Base-by-base conservation (phyloP, 176 grass and related monocot species). In the Leersia perrieri region DNA sequence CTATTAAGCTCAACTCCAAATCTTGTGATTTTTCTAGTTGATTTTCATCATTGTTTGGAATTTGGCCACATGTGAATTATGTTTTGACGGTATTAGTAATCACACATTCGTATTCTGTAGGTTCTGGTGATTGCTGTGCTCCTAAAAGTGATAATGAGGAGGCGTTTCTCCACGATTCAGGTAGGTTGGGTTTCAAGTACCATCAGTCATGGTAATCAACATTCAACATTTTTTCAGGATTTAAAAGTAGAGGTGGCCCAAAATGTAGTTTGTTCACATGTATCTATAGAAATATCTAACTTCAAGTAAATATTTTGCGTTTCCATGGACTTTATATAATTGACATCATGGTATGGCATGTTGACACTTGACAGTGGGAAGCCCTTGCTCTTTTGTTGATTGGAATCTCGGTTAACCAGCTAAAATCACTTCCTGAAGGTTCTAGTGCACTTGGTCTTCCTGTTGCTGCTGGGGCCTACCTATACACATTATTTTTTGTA, bases 321-420 rank as follows among this genome's bases (percentile, higher is more conserved):
- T 69, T 42, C 41, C 40, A 41, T 80, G 38, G 34, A 67, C 39
- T 45, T 45, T 70, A 61, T 72, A 47, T 72, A 44, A 79, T 51
- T 88, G 66, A 89, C 73, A 72, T 26, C 55, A 30, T 57, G 15
- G 63, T 85, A 63, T 81, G 83, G 0, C 73, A 60, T 72, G 80
- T 53, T 63, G 14, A 72, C 88, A 98, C 76, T 53, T 63, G 14
- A 72, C 88, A 98, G 95, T 98, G 92, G 95, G 95, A 98, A 72
- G 95, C 95, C 61, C 95, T 98, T 85, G 92, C 92, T 23, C 87
- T 98, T 31, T 91, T 98, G 84, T 91, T 98, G 70, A 98, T 98
- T 53, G 95, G 95, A 86, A 94, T 98, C 77, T 94, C 89, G 33
- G 92, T 98, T 77, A 98, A 98, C 88, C 95, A 98, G 80, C 83